Conservation (phyloP, 2,329 filamentous ascomycete genomes). For the Xylariaceae sp. region DNA sequence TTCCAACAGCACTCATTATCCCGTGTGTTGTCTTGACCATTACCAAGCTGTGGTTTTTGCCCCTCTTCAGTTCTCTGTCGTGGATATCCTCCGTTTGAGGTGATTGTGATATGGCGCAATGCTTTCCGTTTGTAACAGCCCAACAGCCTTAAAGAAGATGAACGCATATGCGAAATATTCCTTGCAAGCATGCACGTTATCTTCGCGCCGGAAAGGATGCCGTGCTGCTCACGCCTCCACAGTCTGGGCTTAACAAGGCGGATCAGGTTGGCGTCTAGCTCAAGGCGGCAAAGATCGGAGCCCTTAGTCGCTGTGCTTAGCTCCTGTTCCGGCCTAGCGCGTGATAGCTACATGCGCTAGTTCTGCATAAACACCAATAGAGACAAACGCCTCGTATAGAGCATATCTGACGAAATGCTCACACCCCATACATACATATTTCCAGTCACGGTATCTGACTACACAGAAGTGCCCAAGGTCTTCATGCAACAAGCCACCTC, state of each 20-base stretch:
- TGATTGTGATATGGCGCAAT: too few species aligned
- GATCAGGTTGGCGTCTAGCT: background rate
- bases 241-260: background rate
- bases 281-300: background rate
- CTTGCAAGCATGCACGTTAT: background rate
- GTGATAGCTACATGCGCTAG: background rate
- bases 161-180: too few species aligned
- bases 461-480: background rate
- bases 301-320: background rate
- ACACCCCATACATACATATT: background rate
- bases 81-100: too few species aligned
- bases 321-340: background rate
- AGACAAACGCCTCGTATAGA: background rate
- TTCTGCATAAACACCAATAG: background rate
- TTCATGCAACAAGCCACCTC: conserved; percentile 9
- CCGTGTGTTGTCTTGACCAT: too few species aligned
- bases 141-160: too few species aligned
- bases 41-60: too few species aligned
- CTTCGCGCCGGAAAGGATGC: background rate
- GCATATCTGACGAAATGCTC: background rate
- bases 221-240: background rate
- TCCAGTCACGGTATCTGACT: background rate
- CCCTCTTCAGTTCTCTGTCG: too few species aligned
- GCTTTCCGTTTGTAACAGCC: too few species aligned
- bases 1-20: too few species aligned